Conservation (phyloP, 2,329 filamentous ascomycete genomes). For the Nigrospora osmanthi region DNA sequence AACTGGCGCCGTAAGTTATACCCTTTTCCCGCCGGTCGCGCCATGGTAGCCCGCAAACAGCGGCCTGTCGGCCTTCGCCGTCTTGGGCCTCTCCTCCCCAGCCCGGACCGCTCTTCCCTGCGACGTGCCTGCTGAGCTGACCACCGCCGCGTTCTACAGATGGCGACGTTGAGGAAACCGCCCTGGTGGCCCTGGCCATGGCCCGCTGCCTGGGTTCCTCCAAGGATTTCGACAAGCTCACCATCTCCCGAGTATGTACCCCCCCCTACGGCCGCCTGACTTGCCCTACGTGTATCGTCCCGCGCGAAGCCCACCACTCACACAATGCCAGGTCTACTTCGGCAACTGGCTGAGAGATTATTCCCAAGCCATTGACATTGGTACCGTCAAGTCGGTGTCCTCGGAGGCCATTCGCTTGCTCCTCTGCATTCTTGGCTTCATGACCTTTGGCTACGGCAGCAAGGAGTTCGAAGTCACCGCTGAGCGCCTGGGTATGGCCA, state of each 20-base stretch:
- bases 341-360: conserved; percentile 94
- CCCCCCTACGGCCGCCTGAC: too few relatives aligned
- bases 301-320: too few relatives aligned
- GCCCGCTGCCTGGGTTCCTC: conserved; percentile 37
- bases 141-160: conserved; percentile 39
- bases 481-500: conserved; percentile 50
- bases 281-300: too few relatives aligned
- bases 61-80: too few relatives aligned
- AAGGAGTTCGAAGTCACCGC: conserved; percentile 80
- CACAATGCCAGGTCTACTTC: conserved; percentile 57
- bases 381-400: conserved; percentile 83
- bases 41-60: too few relatives aligned
- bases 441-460: conserved; percentile 79
- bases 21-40: neutral
- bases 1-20: conserved; percentile 46
- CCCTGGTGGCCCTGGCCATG: conserved; percentile 61
- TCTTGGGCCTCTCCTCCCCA: too few relatives aligned
- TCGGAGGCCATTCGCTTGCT: conserved; percentile 86
- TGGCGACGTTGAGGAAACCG: conserved; percentile 85
- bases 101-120: too few relatives aligned
- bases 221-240: conserved; percentile 84
- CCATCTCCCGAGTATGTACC: conserved; percentile 61
- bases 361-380: conserved; percentile 82
- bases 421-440: conserved; percentile 81
- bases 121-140: too few relatives aligned